Conservation (phyloP, 345 rosid species). For the Jatropha curcas region DNA sequence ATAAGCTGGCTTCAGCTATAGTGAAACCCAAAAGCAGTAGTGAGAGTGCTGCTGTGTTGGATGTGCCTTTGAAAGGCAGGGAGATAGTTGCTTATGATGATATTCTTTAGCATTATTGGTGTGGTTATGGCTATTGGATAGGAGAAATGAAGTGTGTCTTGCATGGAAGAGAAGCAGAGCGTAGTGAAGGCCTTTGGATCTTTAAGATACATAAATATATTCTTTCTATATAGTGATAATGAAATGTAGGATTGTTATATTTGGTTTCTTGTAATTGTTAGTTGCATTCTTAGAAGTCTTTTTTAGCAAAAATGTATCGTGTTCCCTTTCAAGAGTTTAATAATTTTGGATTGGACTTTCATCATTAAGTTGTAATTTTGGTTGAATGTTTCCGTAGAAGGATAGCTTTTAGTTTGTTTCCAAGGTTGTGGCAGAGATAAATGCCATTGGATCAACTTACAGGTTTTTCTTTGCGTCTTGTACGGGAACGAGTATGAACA, state of each 20-base stretch:
- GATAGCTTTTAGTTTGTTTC: neutral
- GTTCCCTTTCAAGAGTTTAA: neutral
- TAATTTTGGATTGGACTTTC: neutral
- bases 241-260: neutral
- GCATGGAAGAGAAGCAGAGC: conserved; percentile 14
- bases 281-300: neutral
- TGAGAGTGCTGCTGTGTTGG: conserved; percentile 24
- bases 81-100: conserved; percentile 78
- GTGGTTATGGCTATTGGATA: neutral
- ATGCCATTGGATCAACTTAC: too few species aligned
- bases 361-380: too few species aligned
- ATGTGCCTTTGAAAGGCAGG: conserved; percentile 54
- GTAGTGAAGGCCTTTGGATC: neutral
- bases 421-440: too few species aligned
- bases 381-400: too few species aligned
- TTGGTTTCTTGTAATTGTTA: neutral
- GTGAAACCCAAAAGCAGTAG: conserved; percentile 50
- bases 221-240: neutral
- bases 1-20: conserved; percentile 69
- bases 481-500: too few species aligned
- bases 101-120: conserved; percentile 46
- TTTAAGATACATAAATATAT: too few species aligned
- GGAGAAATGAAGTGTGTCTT: neutral
- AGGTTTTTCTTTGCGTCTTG: too few species aligned
- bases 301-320: neutral